Base-by-base conservation (phyloP, 352 stramenopile genomes). In the Globisporangium cederbergense region DNA sequence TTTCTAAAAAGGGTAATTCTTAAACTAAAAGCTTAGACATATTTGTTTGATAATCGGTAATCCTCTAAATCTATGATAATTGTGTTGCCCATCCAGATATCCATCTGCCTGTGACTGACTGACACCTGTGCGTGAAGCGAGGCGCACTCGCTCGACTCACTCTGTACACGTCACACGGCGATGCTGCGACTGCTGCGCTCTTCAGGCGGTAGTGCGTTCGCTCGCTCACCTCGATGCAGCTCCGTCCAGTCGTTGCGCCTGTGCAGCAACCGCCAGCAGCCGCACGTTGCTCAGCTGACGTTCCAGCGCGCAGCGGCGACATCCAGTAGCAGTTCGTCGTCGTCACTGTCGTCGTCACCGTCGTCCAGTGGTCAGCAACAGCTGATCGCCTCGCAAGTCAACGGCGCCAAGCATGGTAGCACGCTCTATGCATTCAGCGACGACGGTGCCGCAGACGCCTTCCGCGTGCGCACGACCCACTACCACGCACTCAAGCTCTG, bases 401-500 rank as follows among this genome's bases (percentile, higher is more conserved):
- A 79, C 51, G 73, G 73, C 16, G 52, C 74, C 20, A 64, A 75
- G 46, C 70, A 77, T 47, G 73, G 73, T 46, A 73, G 55, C 46
- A 79, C 73, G 46, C 25, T 79, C 43, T 79, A 79, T 59, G 65
- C 70, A 14, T 28, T n/a, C 13, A 46, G 28, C 22, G 50, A 52
- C n/a, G 28, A 62, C 42, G 1, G n/a, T 11, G 25, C 25, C 5
- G 7, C 61, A 4, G 30, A 64, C 52, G 36, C 38, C 22, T 79
- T 77, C 45, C 50, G 67, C 22, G 61, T 77, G 50, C 73, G 68
- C 51, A 73, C 65, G 59, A 77, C 73, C 36, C 70, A 79, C 43
- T 64, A 77, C 50, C 67, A 77, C 61, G 63, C 75, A 47, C 58
- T 77, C 25, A 74, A 68, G 45, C 51, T 79, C 14, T 75, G 72